Evolutionary conservation across 2,329 filamentous ascomycete genomes (phyloP).

Genomic region (Cylindrodendrum hubeiense): DNA sequence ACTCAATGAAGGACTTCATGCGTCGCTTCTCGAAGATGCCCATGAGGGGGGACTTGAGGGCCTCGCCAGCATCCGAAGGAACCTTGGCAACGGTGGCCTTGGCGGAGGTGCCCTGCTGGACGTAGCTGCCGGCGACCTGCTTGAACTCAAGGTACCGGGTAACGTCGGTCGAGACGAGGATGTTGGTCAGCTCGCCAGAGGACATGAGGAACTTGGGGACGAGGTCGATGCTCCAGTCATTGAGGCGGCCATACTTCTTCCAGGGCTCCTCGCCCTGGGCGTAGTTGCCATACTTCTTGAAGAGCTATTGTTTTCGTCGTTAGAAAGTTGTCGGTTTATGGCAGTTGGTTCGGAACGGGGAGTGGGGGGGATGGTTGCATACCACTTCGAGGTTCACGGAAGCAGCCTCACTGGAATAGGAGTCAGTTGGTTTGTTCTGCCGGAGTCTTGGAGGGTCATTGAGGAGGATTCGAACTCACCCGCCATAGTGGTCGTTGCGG

Average conservation of each 20-base stretch:
- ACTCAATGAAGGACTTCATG: constrained; percentile 96
- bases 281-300: constrained; percentile 95
- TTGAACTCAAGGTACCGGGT: constrained; percentile 92
- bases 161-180: constrained; percentile 95
- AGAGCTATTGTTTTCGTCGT: constrained; percentile 71
- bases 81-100: constrained; percentile 98
- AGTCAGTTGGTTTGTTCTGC: constrained; percentile 40
- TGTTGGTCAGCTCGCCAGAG: constrained; percentile 97
- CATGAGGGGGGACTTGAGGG: constrained; percentile 93
- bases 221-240: constrained; percentile 99
- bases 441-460: constrained; percentile 4
- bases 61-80: constrained; percentile 91
- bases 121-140: constrained; percentile 95
- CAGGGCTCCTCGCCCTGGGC: constrained; percentile 86
- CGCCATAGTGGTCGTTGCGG: constrained; percentile 98
- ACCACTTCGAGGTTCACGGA: constrained; percentile 97
- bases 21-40: constrained; percentile 97
- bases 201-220: constrained; percentile 99
- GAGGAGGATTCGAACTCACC: constrained; percentile 68
- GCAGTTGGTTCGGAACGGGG: constrained; percentile 24
- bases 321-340: constrained; percentile 36
- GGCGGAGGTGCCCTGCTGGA: constrained; percentile 85
- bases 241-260: constrained; percentile 96
- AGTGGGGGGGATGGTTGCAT: constrained; percentile 49
- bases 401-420: constrained; percentile 78